Conservation (phyloP, 169 alveolate species). For the Eimeria praecox region DNA sequence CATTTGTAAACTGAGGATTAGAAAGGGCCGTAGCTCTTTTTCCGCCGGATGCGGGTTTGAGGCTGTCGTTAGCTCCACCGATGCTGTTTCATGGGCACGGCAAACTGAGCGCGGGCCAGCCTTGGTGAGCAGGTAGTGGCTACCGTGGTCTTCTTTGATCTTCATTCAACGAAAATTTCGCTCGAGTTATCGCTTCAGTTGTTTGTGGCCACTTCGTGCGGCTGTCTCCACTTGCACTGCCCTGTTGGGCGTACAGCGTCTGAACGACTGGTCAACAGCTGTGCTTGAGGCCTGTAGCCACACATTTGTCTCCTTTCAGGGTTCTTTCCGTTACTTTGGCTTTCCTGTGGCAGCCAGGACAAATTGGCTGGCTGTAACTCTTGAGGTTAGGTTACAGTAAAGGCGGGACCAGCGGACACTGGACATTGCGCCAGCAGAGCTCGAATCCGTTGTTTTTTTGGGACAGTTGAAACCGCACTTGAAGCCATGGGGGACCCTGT, state of each 20-base stretch:
- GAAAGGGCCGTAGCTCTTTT: background rate
- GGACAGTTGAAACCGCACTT: background rate
- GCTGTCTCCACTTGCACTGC: background rate
- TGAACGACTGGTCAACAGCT: background rate
- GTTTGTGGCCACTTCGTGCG: background rate
- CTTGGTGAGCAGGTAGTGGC: background rate
- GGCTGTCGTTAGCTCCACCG: slow-evolving; percentile 14
- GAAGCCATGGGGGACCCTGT: slow-evolving; percentile 14
- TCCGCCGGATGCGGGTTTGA: background rate
- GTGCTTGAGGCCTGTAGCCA: background rate
- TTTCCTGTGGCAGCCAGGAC: background rate
- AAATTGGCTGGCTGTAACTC: background rate
- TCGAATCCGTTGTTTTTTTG: background rate
- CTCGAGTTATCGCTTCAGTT: background rate
- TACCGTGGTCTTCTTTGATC: background rate
- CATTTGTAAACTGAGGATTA: background rate
- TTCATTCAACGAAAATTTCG: background rate
- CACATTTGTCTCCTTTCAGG: background rate
- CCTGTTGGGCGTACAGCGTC: background rate
- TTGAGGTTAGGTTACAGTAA: background rate
- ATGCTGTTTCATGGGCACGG: slow-evolving; percentile 2
- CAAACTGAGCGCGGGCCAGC: background rate
- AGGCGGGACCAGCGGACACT: background rate
- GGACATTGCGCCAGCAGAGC: background rate
- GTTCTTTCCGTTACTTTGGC: background rate